A percentile compares a stretch with the other conserved stretches of the same genome.
These are phyloP conservation scores for Penicillium malachiteum DNA, from an alignment of 495 filamentous ascomycete species.

Conservation along the genomic window DNA sequence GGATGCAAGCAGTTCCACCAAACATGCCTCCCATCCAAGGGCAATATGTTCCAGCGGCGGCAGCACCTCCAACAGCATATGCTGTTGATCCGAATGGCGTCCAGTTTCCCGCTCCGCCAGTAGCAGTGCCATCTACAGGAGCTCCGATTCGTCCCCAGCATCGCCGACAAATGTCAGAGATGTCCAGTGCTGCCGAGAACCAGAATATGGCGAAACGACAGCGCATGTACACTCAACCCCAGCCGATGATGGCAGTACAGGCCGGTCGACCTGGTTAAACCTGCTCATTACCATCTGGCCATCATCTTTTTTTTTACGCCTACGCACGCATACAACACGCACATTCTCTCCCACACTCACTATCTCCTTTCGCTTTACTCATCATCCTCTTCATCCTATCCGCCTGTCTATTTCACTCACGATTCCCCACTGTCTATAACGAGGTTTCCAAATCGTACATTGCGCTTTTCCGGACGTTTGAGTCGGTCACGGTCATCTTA, in stretches of 20 bases:
- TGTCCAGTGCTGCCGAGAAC: constrained; percentile 57
- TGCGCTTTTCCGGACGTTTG: constrained; percentile 18
- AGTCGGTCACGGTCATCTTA: constrained; percentile 12
- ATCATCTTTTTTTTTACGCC: neutral
- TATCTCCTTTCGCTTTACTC: neutral
- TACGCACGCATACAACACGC: neutral
- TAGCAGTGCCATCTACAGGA: constrained; percentile 47
- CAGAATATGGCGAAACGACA: constrained; percentile 59
- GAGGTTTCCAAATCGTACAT: constrained; percentile 27
- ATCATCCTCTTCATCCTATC: constrained; percentile 7
- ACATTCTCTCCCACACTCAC: neutral
- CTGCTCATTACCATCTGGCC: neutral
- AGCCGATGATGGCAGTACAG: constrained; percentile 48
- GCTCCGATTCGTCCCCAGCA: constrained; percentile 45
- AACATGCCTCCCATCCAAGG: constrained; percentile 51
- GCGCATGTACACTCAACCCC: constrained; percentile 58
- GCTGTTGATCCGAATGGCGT: constrained; percentile 53
- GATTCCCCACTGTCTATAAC: constrained; percentile 36
- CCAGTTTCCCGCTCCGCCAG: constrained; percentile 48
- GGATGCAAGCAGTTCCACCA: constrained; percentile 57
- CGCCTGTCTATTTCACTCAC: constrained; percentile 27
- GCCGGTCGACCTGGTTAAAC: constrained; percentile 37
- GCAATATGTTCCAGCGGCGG: constrained; percentile 46
- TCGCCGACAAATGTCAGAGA: constrained; percentile 66
- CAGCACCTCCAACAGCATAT: constrained; percentile 42